phyloP scores from a whole-genome alignment of 1,284 basidiomycete species.

The Trichosporon sp. region DNA sequence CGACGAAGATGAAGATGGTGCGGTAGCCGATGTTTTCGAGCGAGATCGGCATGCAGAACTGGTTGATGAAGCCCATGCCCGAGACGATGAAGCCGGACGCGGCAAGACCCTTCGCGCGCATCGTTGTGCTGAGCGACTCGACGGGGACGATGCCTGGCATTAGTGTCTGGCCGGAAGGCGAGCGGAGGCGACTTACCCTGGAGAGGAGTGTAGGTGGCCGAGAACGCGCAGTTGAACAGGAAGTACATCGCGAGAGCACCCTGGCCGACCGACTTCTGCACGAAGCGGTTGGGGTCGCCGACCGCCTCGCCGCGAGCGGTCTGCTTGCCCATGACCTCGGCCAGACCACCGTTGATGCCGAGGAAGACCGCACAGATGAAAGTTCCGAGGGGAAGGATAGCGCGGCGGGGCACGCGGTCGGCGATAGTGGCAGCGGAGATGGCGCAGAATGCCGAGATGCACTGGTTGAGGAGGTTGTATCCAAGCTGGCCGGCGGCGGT shows the following conservation, averaged over 20 bases:
- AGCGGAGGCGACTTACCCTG: conserved; percentile 11
- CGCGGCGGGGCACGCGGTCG: conserved; percentile 34
- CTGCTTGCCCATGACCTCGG: conserved; percentile 28
- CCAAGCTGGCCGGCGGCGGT: conserved; percentile 50
- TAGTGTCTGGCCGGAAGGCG: conserved; percentile 40
- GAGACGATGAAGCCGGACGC: conserved; percentile 52
- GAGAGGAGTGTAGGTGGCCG: conserved; percentile 41
- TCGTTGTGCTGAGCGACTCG: conserved; percentile 82
- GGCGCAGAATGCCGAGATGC: conserved; percentile 57
- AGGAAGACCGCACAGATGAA: conserved; percentile 31
- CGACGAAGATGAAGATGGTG: conserved; percentile 34
- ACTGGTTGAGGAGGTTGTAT: conserved; percentile 57
- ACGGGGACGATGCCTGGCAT: conserved; percentile 68
- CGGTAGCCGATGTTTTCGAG: conserved; percentile 50
- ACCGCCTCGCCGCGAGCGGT: neutral
- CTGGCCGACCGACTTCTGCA: conserved; percentile 4
- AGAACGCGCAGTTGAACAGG: conserved; percentile 34
- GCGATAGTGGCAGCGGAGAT: conserved; percentile 36
- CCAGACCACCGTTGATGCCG: conserved; percentile 39
- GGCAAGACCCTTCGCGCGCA: conserved; percentile 73
- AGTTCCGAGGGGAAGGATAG: conserved; percentile 36
- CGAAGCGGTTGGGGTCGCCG: neutral
- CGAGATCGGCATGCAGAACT: conserved; percentile 49
- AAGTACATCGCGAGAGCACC: conserved; percentile 43
- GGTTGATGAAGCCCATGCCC: conserved; percentile 55